Percentiles rank a stretch among this genome's conserved stretches.
These are phyloP conservation scores for Batkoa obscura DNA, from an alignment of 371 early-diverging fungal genomes.

Conservation along the genomic window DNA sequence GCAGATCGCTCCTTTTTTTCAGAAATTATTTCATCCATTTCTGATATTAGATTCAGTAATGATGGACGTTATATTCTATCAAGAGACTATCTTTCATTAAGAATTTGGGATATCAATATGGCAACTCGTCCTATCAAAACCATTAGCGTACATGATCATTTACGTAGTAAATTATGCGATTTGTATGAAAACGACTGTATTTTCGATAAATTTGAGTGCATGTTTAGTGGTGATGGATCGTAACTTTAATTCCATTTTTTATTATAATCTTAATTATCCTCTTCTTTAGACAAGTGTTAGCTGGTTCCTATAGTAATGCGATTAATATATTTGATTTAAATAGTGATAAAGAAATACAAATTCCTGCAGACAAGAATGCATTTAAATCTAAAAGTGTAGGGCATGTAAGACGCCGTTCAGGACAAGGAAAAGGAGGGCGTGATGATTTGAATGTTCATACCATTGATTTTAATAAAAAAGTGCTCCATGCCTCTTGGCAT, in stretches of 20 bases:
- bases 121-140: constrained; percentile 78
- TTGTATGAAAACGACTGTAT: constrained; percentile 97
- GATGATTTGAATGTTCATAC: constrained; percentile 63
- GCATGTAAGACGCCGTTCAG: constrained; percentile 25
- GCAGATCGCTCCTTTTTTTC: constrained; percentile 88
- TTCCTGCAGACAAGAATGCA: constrained; percentile 94
- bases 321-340: constrained; percentile 70
- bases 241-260: constrained; percentile 8
- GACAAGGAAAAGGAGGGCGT: constrained; percentile 22
- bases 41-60: constrained; percentile 84
- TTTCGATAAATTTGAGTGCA: constrained; percentile 98
- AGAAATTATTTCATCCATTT: constrained; percentile 93
- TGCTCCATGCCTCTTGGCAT: constrained; percentile 95
- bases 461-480: constrained; percentile 88
- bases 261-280: neutral
- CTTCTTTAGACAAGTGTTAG: constrained; percentile 45
- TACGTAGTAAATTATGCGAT: constrained; percentile 85
- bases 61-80: constrained; percentile 94
- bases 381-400: constrained; percentile 82
- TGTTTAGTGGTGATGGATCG: constrained; percentile 79
- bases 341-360: constrained; percentile 43
- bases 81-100: constrained; percentile 87
- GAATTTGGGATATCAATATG: constrained; percentile 97
- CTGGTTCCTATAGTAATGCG: constrained; percentile 94
- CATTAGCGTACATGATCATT: constrained; percentile 86